These are phyloP conservation scores for Hypoxylon fragiforme DNA, from an alignment of 495 filamentous ascomycete species.

Conservation along the genomic window DNA sequence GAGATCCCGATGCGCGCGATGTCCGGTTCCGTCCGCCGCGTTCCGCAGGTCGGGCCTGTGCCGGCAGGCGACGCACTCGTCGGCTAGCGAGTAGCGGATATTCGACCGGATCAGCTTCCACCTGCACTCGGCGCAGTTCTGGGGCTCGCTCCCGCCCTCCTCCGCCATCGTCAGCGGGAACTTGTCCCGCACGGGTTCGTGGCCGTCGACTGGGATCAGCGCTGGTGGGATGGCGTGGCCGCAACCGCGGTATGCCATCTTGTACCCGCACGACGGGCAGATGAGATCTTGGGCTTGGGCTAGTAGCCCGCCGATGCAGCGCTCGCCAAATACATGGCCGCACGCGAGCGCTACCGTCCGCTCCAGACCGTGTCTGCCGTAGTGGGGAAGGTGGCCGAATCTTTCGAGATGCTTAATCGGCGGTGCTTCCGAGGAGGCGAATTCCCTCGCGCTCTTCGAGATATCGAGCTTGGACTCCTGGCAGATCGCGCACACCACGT, in stretches of 20 bases:
- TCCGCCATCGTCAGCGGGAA: conserved; percentile 36
- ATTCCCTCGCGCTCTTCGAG: conserved; percentile 17
- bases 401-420: conserved; percentile 2
- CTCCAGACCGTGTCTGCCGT: conserved; percentile 28
- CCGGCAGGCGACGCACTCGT: conserved; percentile 31
- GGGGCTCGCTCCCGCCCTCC: conserved; percentile 24
- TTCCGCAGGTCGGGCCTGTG: conserved; percentile 5
- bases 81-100: conserved; percentile 23
- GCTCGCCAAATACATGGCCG: conserved; percentile 37
- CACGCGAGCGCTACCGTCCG: conserved; percentile 28
- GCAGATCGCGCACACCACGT: conserved; percentile 28
- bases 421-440: neutral
- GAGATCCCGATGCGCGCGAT: conserved; percentile 22
- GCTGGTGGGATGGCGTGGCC: conserved; percentile 30
- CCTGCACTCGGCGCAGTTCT: conserved; percentile 30
- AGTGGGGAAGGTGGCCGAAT: conserved; percentile 3
- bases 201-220: conserved; percentile 13
- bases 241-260: conserved; percentile 28
- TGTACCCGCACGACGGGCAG: conserved; percentile 33
- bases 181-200: conserved; percentile 23
- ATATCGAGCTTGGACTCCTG: conserved; percentile 25
- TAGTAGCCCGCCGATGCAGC: conserved; percentile 24
- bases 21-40: conserved; percentile 11
- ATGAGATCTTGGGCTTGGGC: conserved; percentile 4
- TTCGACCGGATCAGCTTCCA: conserved; percentile 25